Conservation (phyloP, 176 grass and related monocot species). For the Rhipidocladum racemiflorum region DNA sequence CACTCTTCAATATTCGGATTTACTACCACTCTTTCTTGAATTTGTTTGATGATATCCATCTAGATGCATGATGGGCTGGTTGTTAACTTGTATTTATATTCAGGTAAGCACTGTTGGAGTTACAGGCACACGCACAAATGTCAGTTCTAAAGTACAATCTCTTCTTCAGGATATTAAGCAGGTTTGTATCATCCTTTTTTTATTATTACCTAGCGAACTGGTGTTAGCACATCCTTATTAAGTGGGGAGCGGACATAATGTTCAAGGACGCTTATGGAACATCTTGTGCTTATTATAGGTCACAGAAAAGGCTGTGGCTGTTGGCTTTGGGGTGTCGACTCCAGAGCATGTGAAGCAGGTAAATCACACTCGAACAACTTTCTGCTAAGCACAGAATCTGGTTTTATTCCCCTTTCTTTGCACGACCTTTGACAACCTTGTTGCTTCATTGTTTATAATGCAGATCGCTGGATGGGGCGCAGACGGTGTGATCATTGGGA, state of each 20-base stretch:
- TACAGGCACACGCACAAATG: conserved; percentile 71
- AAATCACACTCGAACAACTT: not conserved
- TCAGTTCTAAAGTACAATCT: conserved; percentile 71
- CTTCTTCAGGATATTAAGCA: conserved; percentile 93
- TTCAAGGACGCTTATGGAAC: conserved; percentile 7
- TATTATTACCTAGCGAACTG: not conserved
- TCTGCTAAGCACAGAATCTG: conserved; percentile 5
- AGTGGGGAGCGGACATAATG: not conserved
- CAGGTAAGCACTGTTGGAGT: conserved; percentile 96
- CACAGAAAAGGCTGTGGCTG: conserved; percentile 86
- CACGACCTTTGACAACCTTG: not conserved
- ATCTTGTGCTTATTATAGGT: conserved; percentile 45
- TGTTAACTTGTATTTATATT: conserved; percentile 22
- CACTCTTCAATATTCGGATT: not conserved
- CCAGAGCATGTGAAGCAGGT: conserved; percentile 96
- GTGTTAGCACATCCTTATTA: not conserved
- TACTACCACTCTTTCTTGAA: not conserved
- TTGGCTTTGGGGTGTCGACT: conserved; percentile 94
- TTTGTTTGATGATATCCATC: not conserved
- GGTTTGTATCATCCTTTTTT: conserved; percentile 34
- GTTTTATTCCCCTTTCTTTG: not conserved
- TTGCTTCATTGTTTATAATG: not conserved
- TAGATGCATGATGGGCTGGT: conserved; percentile 2
- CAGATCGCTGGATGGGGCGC: conserved; percentile 86
- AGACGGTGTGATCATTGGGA: conserved; percentile 91